phyloP scores from a whole-genome alignment of 2,329 filamentous ascomycete species.

The Orbilia javanica region DNA sequence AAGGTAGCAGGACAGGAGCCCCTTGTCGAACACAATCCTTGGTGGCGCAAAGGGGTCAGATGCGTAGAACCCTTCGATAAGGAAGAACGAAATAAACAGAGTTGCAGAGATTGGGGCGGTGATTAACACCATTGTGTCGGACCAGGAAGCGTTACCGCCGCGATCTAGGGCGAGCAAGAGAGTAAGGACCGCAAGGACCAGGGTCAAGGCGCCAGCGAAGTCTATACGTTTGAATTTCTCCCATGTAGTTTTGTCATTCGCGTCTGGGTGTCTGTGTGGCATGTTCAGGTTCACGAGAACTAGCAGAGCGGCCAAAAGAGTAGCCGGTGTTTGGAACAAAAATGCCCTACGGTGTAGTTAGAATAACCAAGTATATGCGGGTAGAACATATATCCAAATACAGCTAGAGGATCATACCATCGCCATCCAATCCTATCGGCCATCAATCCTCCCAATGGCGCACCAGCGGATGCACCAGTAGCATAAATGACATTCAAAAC shows the following conservation, averaged over 20 bases:
- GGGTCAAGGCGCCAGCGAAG: conserved; percentile 77
- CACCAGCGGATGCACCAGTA: conserved; percentile 76
- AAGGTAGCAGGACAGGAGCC: conserved; percentile 76
- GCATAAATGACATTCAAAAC: conserved; percentile 80
- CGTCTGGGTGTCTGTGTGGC: conserved; percentile 70
- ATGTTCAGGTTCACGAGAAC: conserved; percentile 74
- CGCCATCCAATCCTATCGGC: conserved; percentile 81
- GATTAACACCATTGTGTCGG: conserved; percentile 71
- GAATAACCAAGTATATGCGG: conserved; percentile 34
- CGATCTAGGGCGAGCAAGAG: conserved; percentile 79
- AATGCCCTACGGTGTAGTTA: conserved; percentile 72
- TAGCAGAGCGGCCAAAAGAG: conserved; percentile 74
- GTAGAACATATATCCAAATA: conserved; percentile 19
- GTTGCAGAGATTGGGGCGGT: conserved; percentile 71
- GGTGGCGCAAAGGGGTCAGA: conserved; percentile 80
- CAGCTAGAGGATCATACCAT: conserved; percentile 69
- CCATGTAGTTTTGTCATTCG: conserved; percentile 74
- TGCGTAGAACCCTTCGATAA: conserved; percentile 77
- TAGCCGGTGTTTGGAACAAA: conserved; percentile 77
- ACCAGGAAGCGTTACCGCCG: conserved; percentile 80
- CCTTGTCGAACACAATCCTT: conserved; percentile 77
- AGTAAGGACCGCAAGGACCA: conserved; percentile 75
- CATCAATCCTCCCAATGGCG: conserved; percentile 78
- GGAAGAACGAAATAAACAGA: conserved; percentile 76
- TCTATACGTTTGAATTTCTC: conserved; percentile 73